A percentile compares a stretch with the other conserved stretches of the same genome.
Conservation (phyloP, 805 yeast genomes). For the Geotrichum ghanense region DNA sequence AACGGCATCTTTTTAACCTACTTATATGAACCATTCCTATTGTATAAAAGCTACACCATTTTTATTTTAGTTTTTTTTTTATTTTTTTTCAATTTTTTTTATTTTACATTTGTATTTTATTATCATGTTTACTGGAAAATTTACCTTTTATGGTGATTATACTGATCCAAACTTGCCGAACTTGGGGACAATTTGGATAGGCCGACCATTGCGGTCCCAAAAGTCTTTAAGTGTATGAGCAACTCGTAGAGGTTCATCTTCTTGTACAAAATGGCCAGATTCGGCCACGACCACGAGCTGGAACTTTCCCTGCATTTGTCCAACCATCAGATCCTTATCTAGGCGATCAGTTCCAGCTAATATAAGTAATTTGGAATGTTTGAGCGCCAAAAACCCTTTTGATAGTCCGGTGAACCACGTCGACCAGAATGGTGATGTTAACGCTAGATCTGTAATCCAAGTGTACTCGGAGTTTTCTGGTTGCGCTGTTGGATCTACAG, state of each 20-base stretch:
- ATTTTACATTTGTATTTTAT: too few relatives aligned
- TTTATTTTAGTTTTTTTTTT: too few relatives aligned
- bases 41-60: too few relatives aligned
- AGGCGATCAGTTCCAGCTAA: conserved; percentile 84
- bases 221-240: conserved; percentile 36
- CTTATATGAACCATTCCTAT: too few relatives aligned
- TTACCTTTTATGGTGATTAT: too few relatives aligned
- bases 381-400: conserved; percentile 33
- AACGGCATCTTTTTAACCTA: too few relatives aligned
- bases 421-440: conserved; percentile 63
- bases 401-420: conserved; percentile 73
- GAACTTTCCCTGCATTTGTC: conserved; percentile 95
- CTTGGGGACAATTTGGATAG: conserved; percentile 20
- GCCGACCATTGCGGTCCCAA: conserved; percentile 25
- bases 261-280: conserved; percentile 92
- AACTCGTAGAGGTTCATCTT: conserved; percentile 66
- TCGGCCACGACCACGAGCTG: conserved; percentile 76
- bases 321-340: conserved; percentile 77
- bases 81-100: too few relatives aligned
- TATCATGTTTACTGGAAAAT: too few relatives aligned
- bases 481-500: conserved; percentile 6
- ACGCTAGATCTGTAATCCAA: conserved; percentile 58
- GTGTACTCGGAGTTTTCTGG: conserved; percentile 18
- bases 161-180: conserved; percentile 25
- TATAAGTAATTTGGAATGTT: conserved; percentile 58